Percentiles rank a stretch among this genome's conserved stretches.
phyloP scores from a whole-genome alignment of 768 basidiomycete species.

The Punctularia strigosozonata region DNA sequence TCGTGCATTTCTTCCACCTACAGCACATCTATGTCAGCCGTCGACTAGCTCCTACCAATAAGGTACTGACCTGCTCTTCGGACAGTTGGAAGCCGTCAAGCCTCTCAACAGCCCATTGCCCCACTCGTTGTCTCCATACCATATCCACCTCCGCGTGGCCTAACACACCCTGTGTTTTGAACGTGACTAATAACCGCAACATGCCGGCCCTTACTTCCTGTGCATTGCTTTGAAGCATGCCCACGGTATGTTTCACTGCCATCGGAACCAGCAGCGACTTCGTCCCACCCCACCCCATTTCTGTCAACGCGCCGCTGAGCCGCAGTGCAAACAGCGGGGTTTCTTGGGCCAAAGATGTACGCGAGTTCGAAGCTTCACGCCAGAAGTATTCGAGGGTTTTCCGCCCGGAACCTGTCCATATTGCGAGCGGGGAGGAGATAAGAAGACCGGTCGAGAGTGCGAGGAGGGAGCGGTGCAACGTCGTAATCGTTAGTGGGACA shows the following conservation, averaged over 20 bases:
- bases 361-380: too few relatives aligned
- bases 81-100: slow-evolving; percentile 29
- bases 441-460: slow-evolving; percentile 23
- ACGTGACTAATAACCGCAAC: slow-evolving; percentile 36
- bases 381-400: slow-evolving; percentile 44
- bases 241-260: slow-evolving; percentile 38
- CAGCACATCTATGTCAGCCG: not conserved
- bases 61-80: slow-evolving; percentile 27
- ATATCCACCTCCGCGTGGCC: slow-evolving; percentile 44
- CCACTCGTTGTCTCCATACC: slow-evolving; percentile 45
- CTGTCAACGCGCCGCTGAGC: slow-evolving; percentile 49
- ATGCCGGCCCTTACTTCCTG: slow-evolving; percentile 29
- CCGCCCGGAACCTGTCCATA: slow-evolving; percentile 32
- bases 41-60: not conserved
- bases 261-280: slow-evolving; percentile 52
- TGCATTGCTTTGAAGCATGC: too few relatives aligned
- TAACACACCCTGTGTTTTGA: slow-evolving; percentile 37
- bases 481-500: slow-evolving; percentile 16
- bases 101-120: slow-evolving; percentile 32
- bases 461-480: slow-evolving; percentile 20
- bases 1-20: slow-evolving; percentile 43
- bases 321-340: slow-evolving; percentile 32
- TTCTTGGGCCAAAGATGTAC: too few relatives aligned
- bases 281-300: slow-evolving; percentile 70
- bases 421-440: slow-evolving; percentile 29